These are phyloP conservation scores for Termitomyces bulborhizus DNA, from an alignment of 768 basidiomycete genomes.

Conservation along the genomic window DNA sequence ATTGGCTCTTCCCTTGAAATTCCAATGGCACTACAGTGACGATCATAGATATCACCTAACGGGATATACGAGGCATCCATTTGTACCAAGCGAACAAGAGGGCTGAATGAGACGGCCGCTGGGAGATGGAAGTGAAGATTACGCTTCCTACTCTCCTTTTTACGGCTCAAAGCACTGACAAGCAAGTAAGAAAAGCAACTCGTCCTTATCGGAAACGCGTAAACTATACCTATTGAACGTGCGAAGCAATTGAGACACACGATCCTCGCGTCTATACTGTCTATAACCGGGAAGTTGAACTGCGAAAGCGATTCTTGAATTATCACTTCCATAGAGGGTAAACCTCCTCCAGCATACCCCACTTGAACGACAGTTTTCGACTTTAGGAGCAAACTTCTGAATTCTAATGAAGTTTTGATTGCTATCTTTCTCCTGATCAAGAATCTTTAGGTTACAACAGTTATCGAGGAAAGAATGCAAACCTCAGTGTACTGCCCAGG, in stretches of 20 bases:
- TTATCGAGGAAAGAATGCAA: background rate
- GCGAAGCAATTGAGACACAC: constrained; percentile 88
- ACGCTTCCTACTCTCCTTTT: constrained; percentile 90
- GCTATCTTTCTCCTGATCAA: constrained; percentile 81
- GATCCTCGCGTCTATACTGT: constrained; percentile 87
- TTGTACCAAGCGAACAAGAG: constrained; percentile 79
- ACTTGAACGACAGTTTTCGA: constrained; percentile 84
- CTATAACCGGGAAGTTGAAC: constrained; percentile 86
- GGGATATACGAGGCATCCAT: constrained; percentile 89
- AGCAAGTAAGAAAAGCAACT: background rate
- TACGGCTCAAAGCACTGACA: constrained; percentile 68
- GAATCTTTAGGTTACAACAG: constrained; percentile 1
- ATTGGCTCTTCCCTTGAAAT: constrained; percentile 86
- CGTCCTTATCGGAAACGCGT: background rate
- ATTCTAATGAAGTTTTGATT: constrained; percentile 89
- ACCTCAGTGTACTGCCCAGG: constrained; percentile 99
- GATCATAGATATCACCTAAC: constrained; percentile 91
- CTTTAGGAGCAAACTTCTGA: constrained; percentile 82
- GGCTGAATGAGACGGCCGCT: constrained; percentile 77
- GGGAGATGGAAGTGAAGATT: constrained; percentile 92
- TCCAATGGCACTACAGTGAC: constrained; percentile 69
- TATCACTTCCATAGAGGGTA: constrained; percentile 86
- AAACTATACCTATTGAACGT: constrained; percentile 78
- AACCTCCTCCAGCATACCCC: constrained; percentile 88
- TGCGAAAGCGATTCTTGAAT: constrained; percentile 82